Conservation (phyloP, 345 rosid species). For the Eucalyptus virginea region DNA sequence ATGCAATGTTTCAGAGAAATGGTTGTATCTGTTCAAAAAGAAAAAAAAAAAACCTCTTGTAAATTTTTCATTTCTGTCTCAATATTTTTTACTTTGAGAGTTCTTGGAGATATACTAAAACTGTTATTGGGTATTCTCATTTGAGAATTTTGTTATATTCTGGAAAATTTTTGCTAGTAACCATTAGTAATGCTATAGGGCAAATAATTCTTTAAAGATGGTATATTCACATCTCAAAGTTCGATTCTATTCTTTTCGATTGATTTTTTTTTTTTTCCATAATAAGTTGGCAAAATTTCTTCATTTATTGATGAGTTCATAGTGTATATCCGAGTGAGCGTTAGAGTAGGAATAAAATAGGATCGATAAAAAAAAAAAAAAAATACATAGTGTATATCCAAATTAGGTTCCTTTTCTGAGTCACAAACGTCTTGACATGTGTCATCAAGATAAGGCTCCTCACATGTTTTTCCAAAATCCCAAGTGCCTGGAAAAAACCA, state of each 20-base stretch:
- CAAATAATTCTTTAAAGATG: no score
- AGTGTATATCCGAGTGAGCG: rapidly evolving
- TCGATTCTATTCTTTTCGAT: rapidly evolving
- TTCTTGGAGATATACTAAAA: background rate
- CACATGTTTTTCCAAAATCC: background rate
- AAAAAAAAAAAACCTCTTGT: no score
- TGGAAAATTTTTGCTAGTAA: background rate
- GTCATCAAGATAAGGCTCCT: background rate
- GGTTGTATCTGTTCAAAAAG: background rate
- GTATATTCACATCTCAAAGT: no score
- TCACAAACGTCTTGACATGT: background rate
- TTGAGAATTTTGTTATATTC: background rate
- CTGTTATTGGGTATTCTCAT: background rate
- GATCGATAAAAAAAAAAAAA: rapidly evolving
- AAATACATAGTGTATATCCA: no score
- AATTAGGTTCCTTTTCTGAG: background rate
- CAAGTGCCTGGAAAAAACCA: background rate
- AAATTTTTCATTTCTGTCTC: background rate
- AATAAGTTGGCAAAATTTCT: no score
- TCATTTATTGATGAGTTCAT: background rate
- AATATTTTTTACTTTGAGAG: background rate
- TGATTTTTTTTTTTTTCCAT: background rate
- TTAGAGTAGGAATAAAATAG: no score
- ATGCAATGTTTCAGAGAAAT: background rate
- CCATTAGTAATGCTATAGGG: background rate